Evolutionary conservation across 2,329 filamentous ascomycete genomes (phyloP).

Genomic region (Colletotrichum agaves): DNA sequence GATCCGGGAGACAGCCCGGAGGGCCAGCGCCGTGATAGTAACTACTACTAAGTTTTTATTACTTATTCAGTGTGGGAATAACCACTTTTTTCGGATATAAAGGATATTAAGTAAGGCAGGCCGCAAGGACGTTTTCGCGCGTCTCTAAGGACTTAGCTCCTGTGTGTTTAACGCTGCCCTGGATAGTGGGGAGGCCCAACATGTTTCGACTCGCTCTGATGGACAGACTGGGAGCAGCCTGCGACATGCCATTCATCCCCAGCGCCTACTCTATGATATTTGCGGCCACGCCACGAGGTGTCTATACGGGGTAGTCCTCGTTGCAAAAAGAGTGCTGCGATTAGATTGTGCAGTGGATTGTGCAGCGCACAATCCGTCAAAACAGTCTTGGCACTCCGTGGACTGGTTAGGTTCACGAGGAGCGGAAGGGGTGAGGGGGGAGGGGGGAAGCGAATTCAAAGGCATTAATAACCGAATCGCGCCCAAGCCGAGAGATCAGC

Average conservation of each 20-base stretch:
- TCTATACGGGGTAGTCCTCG: constrained; percentile 9
- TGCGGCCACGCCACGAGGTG: constrained; percentile 22
- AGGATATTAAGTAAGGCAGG: too few relatives aligned
- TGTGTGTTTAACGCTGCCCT: constrained; percentile 25
- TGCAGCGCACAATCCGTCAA: neutral
- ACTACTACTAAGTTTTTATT: too few relatives aligned
- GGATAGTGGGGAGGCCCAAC: neutral
- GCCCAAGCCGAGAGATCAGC: constrained; percentile 6
- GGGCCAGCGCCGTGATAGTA: too few relatives aligned
- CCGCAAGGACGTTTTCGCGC: too few relatives aligned
- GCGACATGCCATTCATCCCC: constrained; percentile 23
- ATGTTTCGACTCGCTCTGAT: constrained; percentile 25
- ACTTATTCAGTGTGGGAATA: too few relatives aligned
- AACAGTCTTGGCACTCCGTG: neutral
- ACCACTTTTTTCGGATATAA: too few relatives aligned
- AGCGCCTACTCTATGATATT: constrained; percentile 15
- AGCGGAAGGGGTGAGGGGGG: too few relatives aligned
- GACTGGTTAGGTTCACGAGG: neutral
- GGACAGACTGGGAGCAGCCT: constrained; percentile 18
- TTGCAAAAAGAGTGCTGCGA: neutral
- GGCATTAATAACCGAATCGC: neutral
- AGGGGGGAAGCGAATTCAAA: neutral
- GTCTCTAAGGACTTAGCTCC: too few relatives aligned
- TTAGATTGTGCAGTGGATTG: constrained; percentile 2
- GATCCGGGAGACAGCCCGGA: too few relatives aligned